phyloP scores from a whole-genome alignment of 2,329 filamentous ascomycete genomes.

The Colletotrichum tamarilloi region DNA sequence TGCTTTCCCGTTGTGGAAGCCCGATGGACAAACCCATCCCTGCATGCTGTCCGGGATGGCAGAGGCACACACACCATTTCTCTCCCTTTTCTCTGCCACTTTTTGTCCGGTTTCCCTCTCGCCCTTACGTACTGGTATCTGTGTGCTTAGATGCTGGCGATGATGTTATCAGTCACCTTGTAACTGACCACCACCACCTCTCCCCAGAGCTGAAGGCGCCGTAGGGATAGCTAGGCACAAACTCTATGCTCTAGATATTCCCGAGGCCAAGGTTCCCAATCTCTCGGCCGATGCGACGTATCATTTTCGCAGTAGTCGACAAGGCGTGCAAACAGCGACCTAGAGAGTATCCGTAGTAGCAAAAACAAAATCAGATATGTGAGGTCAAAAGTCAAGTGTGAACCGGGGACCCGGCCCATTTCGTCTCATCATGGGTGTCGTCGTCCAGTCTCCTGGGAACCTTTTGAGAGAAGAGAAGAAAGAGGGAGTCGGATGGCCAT shows the following conservation, averaged over 20 bases:
- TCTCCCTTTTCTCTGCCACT: neutral
- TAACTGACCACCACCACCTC: neutral
- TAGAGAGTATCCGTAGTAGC: neutral
- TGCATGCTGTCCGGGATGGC: neutral
- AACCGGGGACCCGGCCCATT: slow-evolving; percentile 15
- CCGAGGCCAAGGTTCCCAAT: neutral
- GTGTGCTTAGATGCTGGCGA: neutral
- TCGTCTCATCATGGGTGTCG: slow-evolving; percentile 26
- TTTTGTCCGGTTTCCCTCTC: too few species aligned
- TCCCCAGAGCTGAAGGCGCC: neutral
- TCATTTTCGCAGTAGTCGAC: slow-evolving; percentile 11
- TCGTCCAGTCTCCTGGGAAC: slow-evolving; percentile 8
- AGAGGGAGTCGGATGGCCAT: neutral
- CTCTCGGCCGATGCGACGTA: slow-evolving; percentile 21
- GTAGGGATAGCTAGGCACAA: slow-evolving; percentile 4
- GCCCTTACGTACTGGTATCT: neutral
- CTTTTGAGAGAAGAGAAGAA: neutral
- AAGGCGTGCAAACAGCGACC: neutral
- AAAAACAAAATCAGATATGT: neutral
- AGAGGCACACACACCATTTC: neutral
- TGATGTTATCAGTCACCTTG: neutral
- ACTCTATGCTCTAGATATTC: slow-evolving; percentile 13
- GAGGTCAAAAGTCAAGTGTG: neutral
- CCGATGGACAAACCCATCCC: neutral
- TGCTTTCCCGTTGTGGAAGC: neutral